These are phyloP conservation scores for Brassica juncea DNA, from an alignment of 345 rosid genomes.

Conservation along the genomic window DNA sequence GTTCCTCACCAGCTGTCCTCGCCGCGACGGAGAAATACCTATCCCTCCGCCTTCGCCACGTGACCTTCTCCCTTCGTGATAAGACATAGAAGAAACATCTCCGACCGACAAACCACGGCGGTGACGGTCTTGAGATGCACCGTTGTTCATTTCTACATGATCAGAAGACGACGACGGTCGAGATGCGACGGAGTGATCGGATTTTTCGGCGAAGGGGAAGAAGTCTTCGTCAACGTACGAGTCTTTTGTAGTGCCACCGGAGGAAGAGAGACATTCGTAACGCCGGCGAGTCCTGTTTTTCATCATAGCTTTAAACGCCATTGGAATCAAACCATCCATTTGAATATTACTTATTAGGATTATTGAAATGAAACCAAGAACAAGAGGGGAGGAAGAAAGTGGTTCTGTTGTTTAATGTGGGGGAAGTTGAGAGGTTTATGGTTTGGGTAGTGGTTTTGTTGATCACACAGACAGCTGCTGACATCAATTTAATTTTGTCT, in stretches of 20 bases:
- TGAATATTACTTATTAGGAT: not conserved
- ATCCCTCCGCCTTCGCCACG: slow-evolving; percentile 11
- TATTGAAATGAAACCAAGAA: slow-evolving; percentile 3
- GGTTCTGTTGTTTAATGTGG: not conserved
- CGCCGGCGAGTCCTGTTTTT: slow-evolving; percentile 53
- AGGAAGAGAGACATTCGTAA: slow-evolving; percentile 71
- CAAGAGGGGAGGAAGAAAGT: not conserved
- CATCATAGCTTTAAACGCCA: slow-evolving; percentile 67
- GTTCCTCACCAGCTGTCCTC: slow-evolving; percentile 54
- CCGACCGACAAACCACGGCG: slow-evolving; percentile 36
- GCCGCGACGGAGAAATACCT: slow-evolving; percentile 13
- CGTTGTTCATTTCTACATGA: slow-evolving; percentile 31
- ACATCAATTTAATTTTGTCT: slow-evolving; percentile 18
- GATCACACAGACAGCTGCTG: slow-evolving; percentile 4
- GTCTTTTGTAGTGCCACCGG: slow-evolving; percentile 8
- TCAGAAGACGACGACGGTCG: slow-evolving; percentile 7
- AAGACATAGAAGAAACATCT: slow-evolving; percentile 33
- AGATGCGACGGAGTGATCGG: slow-evolving; percentile 6
- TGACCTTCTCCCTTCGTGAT: slow-evolving; percentile 30
- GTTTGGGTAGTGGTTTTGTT: slow-evolving; percentile 37
- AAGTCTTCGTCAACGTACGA: not conserved
- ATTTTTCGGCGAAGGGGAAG: slow-evolving; percentile 12
- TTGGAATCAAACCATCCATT: slow-evolving; percentile 86
- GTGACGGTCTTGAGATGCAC: slow-evolving; percentile 9
- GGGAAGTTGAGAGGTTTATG: slow-evolving; percentile 23